Conservation (phyloP, 2,329 filamentous ascomycete species). For the Colletotrichum cereale region DNA sequence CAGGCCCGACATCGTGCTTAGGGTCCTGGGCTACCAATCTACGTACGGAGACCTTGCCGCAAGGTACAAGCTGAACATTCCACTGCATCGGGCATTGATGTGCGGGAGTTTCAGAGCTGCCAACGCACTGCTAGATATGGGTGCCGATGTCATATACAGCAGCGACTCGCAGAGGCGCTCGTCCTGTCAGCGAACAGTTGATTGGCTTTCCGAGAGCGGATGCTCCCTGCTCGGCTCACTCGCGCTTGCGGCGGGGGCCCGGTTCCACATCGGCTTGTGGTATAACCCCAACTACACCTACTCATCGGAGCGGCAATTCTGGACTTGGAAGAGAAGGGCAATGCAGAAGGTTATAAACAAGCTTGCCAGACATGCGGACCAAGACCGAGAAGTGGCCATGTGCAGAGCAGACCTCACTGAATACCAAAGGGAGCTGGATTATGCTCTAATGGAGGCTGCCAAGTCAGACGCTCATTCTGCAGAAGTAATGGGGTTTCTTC, state of each 20-base stretch:
- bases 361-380: neutral
- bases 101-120: neutral
- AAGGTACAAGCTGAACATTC: neutral
- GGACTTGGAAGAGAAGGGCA: neutral
- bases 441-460: conserved; percentile 11
- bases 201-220: neutral
- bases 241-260: neutral
- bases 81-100: neutral
- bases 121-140: neutral
- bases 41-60: neutral
- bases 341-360: neutral
- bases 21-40: neutral
- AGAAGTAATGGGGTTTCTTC: neutral
- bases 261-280: neutral
- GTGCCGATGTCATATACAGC: neutral
- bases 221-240: conserved; percentile 8
- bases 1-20: neutral
- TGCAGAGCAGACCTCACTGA: neutral
- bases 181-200: neutral
- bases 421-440: conserved; percentile 7
- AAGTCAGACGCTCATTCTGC: conserved; percentile 3
- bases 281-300: neutral
- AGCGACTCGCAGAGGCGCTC: neutral
- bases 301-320: neutral
- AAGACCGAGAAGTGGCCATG: neutral